Evolutionary conservation across 2,329 filamentous ascomycete species (phyloP), one percentile per base, ranked within the genome.

Genomic region (Sordariomycetes sp.): DNA sequence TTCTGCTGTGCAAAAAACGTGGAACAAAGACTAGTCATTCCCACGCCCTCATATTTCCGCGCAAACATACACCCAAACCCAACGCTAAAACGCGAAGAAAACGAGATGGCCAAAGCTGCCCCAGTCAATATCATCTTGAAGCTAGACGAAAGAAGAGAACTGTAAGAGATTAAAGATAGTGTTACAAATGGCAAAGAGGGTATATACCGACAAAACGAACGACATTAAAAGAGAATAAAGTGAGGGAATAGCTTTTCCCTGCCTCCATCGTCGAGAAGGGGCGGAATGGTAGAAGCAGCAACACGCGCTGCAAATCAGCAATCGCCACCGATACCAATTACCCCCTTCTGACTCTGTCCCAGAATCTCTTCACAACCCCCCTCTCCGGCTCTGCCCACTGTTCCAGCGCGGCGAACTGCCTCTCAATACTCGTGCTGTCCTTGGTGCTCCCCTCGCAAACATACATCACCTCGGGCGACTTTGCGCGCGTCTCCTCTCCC

Each of bases 281-380:
- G 28, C 4, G 8, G 28, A 32, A 8, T 22, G 25, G 42, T n/a
- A 20, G 15, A 20, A 20, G 39, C 7, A 32, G n/a, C n/a, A 42
- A 28, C 22, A 54, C 32, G 35, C 17, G 17, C 53, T 24, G 39
- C 13, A n/a, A 7, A 45, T 7, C 39, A 2, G 2, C 39, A 17
- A 15, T 15, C 39, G 17, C 8, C 5, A 45, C n/a, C 13, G 2
- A 8, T 45, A n/a, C 39, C 36, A 20, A 24, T n/a, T 54, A 45
- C 17, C 32, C 25, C 58, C 79, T 74, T 57, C 77, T 73, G 45
- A 86, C 79, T 59, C 75, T 76, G 61, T 85, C 81, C 82, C 83
- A 86, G 58, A 86, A 74, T 56, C 81, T 76, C 70, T 80, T 85
- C 65, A 86, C 76, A 2, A 81, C 74, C 4, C 78, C 75, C 54